A percentile compares a stretch with the other conserved stretches of the same genome.
Conservation (phyloP, 2,329 filamentous ascomycete species). For the Epichloe coenophiala region DNA sequence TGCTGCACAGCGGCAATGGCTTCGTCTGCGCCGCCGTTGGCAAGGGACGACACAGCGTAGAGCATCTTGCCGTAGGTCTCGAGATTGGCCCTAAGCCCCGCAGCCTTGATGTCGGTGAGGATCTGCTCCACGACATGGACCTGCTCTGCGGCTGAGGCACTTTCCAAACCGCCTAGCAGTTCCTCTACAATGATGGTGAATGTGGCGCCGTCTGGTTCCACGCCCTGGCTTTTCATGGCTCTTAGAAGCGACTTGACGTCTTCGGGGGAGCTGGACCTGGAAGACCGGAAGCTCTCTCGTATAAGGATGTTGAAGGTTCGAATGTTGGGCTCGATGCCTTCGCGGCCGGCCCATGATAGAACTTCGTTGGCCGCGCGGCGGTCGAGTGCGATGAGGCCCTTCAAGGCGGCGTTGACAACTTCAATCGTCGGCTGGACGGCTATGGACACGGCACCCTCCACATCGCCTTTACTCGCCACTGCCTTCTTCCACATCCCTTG, state of each 20-base stretch:
- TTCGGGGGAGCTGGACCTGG: slow-evolving; percentile 29
- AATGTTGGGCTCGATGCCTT: slow-evolving; percentile 42
- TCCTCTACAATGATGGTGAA: slow-evolving; percentile 60
- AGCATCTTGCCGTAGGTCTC: slow-evolving; percentile 59
- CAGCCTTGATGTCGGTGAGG: slow-evolving; percentile 42
- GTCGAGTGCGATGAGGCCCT: slow-evolving; percentile 43
- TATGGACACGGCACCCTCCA: slow-evolving; percentile 14
- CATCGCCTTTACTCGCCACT: slow-evolving; percentile 12
- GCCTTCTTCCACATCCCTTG: slow-evolving; percentile 40
- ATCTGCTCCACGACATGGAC: slow-evolving; percentile 36
- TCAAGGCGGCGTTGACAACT: slow-evolving; percentile 57
- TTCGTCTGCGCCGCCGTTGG: slow-evolving; percentile 24
- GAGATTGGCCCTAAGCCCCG: slow-evolving; percentile 44
- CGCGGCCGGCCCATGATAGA: slow-evolving; percentile 43
- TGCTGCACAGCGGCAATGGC: slow-evolving; percentile 48
- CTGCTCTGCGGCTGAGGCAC: slow-evolving; percentile 34
- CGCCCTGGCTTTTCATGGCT: slow-evolving; percentile 41
- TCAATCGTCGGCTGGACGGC: slow-evolving; percentile 47
- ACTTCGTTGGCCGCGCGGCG: slow-evolving; percentile 36
- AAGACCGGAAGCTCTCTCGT: slow-evolving; percentile 38
- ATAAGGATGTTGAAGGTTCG: slow-evolving; percentile 59
- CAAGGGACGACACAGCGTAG: slow-evolving; percentile 29
- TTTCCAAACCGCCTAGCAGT: slow-evolving; percentile 29
- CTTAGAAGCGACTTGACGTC: slow-evolving; percentile 40
- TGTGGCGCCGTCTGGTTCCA: slow-evolving; percentile 52